These are phyloP conservation scores for Epichloe gansuensis DNA, from an alignment of 2,329 filamentous ascomycete genomes.

Conservation along the genomic window DNA sequence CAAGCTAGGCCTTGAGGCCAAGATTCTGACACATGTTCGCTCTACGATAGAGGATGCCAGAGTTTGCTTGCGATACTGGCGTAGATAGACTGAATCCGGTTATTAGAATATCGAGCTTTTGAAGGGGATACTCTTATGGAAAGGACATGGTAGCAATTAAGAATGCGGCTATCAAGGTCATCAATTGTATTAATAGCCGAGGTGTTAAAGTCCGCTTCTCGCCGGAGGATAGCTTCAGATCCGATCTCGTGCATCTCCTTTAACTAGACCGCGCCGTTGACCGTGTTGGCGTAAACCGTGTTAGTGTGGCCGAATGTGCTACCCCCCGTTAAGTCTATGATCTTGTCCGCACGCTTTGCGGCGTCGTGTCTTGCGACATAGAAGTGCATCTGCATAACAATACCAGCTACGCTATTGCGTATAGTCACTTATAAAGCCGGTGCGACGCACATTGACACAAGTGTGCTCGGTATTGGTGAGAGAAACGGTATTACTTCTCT, in stretches of 20 bases:
- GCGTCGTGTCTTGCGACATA: slow-evolving; percentile 50
- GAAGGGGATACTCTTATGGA: slow-evolving; percentile 75
- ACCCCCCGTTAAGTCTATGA: slow-evolving; percentile 80
- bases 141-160: slow-evolving; percentile 72
- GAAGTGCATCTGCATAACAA: slow-evolving; percentile 53
- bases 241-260: slow-evolving; percentile 58
- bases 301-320: slow-evolving; percentile 70
- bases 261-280: slow-evolving; percentile 70
- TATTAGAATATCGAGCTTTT: slow-evolving; percentile 71
- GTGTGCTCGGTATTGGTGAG: slow-evolving; percentile 7
- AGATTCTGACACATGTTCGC: slow-evolving; percentile 17
- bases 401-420: slow-evolving; percentile 51
- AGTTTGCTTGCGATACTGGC: slow-evolving; percentile 1
- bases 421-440: slow-evolving; percentile 76
- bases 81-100: slow-evolving; percentile 33
- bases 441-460: slow-evolving; percentile 42
- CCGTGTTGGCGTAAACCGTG: slow-evolving; percentile 8
- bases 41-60: slow-evolving; percentile 10
- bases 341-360: slow-evolving; percentile 64
- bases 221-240: slow-evolving; percentile 66
- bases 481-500: slow-evolving; percentile 8
- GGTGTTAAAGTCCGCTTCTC: slow-evolving; percentile 28
- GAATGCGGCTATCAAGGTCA: slow-evolving; percentile 41
- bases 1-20: slow-evolving; percentile 71
- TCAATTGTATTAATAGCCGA: slow-evolving; percentile 8